Evolutionary conservation across 129 eudicot species (phyloP), one percentile per base, ranked within the genome.

Genomic region (Kitagawia praeruptora): DNA sequence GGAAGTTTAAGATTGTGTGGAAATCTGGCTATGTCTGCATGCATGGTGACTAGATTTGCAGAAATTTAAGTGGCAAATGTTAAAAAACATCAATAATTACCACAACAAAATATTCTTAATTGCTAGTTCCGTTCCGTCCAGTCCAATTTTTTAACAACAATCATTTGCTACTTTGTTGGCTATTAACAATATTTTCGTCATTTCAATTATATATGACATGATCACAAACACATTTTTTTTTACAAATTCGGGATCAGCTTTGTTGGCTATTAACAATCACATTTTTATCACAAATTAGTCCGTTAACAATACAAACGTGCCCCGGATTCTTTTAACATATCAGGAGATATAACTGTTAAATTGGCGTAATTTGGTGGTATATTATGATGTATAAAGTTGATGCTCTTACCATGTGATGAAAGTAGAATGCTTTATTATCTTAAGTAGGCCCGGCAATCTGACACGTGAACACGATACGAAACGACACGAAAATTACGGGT

Each of bases 11-110:
- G 6, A 21, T 54, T 56, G 64, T 56, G 64, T 19, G 61, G 61
- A 51, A 51, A 51, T 51, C n/a, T n/a, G 25, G 4, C 34, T 58
- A 56, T 58, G 27, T 58, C 14, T n/a, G 69, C 69, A 61, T 25
- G 69, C 31, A 61, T 25, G 70, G 70, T 64, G 70, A 64, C 70
- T 64, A 64, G 70, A 56, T 56, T 23, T 56, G 64, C 64, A 56
- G 12, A 23, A 56, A 56, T 56, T 56, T 23, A 56, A 56, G 64
- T 56, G 64, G 64, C 64, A 23, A 56, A 23, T 56, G 64, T 56
- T 21, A 21, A 6, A 21, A 56, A 56, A 21, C 64, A 21, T 53
- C 64, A 21, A 56, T 56, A 23, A 23, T 56, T 56, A 23, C 9
- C 28, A 23, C 28, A 56, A 6, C 11, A 23, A 56, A 56, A 53